phyloP scores from a whole-genome alignment of 192 early-diverging fungal species.

The Umbelopsis vinacea region DNA sequence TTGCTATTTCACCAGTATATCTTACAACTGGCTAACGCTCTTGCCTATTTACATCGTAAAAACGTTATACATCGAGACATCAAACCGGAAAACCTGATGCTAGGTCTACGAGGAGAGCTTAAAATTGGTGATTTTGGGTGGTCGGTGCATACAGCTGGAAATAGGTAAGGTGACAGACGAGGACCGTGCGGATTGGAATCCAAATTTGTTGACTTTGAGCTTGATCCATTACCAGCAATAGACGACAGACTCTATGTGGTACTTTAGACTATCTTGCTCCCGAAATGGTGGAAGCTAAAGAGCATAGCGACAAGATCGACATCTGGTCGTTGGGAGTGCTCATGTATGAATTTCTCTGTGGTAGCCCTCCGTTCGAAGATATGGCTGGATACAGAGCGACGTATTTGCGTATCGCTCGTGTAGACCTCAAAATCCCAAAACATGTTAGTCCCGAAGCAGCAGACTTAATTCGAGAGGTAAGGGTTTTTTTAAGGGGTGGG shows the following conservation, averaged over 20 bases:
- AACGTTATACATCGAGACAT: slow-evolving; percentile 96
- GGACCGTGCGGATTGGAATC: background rate
- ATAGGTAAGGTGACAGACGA: slow-evolving; percentile 41
- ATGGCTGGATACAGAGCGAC: slow-evolving; percentile 66
- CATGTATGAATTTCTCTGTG: slow-evolving; percentile 93
- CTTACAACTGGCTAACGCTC: slow-evolving; percentile 83
- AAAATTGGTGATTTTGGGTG: slow-evolving; percentile 99
- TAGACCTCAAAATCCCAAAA: slow-evolving; percentile 82
- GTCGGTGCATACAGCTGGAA: slow-evolving; percentile 86
- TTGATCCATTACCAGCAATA: slow-evolving; percentile 20
- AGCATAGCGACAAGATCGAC: slow-evolving; percentile 83
- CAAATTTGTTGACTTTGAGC: no score
- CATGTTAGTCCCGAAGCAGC: slow-evolving; percentile 77
- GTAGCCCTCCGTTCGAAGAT: slow-evolving; percentile 91
- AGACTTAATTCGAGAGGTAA: slow-evolving; percentile 84
- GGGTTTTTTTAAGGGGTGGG: background rate
- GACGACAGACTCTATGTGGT: slow-evolving; percentile 89
- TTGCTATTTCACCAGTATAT: slow-evolving; percentile 66
- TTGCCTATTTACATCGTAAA: slow-evolving; percentile 87
- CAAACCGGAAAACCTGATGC: slow-evolving; percentile 93
- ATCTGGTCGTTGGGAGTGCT: slow-evolving; percentile 94
- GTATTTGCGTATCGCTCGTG: slow-evolving; percentile 81
- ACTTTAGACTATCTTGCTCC: slow-evolving; percentile 96
- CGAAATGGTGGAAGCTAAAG: slow-evolving; percentile 91
- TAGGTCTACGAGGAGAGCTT: slow-evolving; percentile 85